A percentile compares a stretch with the other conserved stretches of the same genome.
Conservation (phyloP, 2,329 filamentous ascomycete species). For the Colletotrichum sp. region DNA sequence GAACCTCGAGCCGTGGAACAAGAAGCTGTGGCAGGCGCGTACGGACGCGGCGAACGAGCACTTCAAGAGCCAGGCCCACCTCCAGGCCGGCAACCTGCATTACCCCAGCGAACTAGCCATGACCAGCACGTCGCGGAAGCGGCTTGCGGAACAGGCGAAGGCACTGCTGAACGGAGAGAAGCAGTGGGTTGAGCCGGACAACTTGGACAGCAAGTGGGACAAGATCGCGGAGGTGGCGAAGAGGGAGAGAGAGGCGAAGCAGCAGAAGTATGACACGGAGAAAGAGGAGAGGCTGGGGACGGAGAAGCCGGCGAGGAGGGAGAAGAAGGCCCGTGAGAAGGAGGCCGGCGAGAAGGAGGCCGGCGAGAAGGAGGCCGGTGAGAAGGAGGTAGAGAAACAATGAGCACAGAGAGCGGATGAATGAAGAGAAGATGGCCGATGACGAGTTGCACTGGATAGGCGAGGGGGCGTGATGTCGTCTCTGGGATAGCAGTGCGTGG, state of each 20-base stretch:
- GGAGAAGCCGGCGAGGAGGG: background rate
- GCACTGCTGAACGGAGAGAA: slow-evolving; percentile 63
- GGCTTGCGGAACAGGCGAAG: slow-evolving; percentile 58
- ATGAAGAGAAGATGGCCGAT: slow-evolving; percentile 27
- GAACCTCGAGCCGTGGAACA: slow-evolving; percentile 69
- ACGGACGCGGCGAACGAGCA: slow-evolving; percentile 49
- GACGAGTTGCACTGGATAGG: slow-evolving; percentile 16
- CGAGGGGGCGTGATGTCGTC: background rate
- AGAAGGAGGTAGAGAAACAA: slow-evolving; percentile 23
- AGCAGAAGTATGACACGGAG: background rate
- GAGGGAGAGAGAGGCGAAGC: background rate
- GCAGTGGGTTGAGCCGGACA: slow-evolving; percentile 46
- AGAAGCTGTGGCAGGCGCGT: slow-evolving; percentile 60
- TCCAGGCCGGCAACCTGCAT: slow-evolving; percentile 24
- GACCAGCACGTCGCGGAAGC: slow-evolving; percentile 47
- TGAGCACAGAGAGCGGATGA: background rate
- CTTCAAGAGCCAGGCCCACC: slow-evolving; percentile 36
- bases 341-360: too few species aligned
- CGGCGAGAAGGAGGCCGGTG: background rate
- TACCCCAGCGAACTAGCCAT: slow-evolving; percentile 33
- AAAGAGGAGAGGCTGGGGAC: background rate
- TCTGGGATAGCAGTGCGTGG: background rate
- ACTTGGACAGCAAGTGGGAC: slow-evolving; percentile 28
- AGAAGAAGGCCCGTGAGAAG: too few species aligned
- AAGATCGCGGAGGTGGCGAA: slow-evolving; percentile 31